phyloP scores from a whole-genome alignment of 768 basidiomycete species.

The Lactarius vividus region DNA sequence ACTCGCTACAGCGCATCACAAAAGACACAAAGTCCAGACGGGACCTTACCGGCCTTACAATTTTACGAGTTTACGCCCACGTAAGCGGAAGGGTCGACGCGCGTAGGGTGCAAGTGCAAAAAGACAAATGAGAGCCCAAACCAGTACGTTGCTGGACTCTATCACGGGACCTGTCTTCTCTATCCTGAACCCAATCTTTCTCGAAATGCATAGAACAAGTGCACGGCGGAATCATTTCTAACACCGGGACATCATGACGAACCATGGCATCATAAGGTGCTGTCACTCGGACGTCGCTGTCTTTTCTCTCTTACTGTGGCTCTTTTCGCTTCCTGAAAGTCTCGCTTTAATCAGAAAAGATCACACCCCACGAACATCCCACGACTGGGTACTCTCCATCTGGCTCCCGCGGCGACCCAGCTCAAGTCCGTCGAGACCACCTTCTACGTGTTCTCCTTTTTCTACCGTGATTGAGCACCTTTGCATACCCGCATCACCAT shows the following conservation, averaged over 20 bases:
- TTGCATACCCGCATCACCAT: not conserved
- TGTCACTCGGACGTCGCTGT: not conserved
- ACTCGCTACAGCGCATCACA: not conserved
- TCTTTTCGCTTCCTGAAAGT: not conserved
- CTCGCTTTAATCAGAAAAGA: not conserved
- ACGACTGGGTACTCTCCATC: not conserved
- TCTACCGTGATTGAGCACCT: too few species aligned
- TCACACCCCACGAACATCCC: not conserved
- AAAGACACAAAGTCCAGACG: not conserved
- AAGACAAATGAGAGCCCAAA: not conserved
- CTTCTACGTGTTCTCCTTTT: not conserved
- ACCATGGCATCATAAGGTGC: not conserved
- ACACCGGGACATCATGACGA: not conserved
- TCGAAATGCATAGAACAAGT: too few species aligned
- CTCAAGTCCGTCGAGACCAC: not conserved
- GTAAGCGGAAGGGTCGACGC: not conserved
- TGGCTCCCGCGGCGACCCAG: not conserved
- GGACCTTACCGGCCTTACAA: not conserved
- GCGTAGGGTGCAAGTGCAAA: not conserved
- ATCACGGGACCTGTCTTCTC: not conserved
- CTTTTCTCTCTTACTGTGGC: slow-evolving; percentile 2
- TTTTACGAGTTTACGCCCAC: not conserved
- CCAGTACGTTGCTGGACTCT: not conserved
- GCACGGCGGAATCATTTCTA: not conserved
- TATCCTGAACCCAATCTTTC: not conserved